Evolutionary conservation across 2,329 filamentous ascomycete species (phyloP).

Genomic region (Aspergillus novoparasiticus): DNA sequence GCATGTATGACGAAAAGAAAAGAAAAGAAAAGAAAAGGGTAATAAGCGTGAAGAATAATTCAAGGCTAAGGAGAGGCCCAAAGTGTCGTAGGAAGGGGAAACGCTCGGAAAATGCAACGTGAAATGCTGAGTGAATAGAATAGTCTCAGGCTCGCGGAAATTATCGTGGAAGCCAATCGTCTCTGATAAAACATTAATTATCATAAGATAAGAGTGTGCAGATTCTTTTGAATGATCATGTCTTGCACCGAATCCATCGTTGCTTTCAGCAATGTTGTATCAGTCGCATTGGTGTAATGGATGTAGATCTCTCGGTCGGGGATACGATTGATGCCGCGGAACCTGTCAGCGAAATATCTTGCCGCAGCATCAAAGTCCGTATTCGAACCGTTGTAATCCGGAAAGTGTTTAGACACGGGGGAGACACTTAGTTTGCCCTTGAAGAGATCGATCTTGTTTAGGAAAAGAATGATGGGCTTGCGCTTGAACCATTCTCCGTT

Average conservation of each 20-base stretch:
- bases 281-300: conserved; percentile 62
- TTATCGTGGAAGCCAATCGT: conserved; percentile 21
- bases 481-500: conserved; percentile 86
- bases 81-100: conserved; percentile 12
- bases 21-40: conserved; percentile 6
- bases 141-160: conserved; percentile 21
- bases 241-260: conserved; percentile 86
- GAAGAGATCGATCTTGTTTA: conserved; percentile 88
- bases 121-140: conserved; percentile 25
- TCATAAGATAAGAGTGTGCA: conserved; percentile 75
- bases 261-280: conserved; percentile 77
- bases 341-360: conserved; percentile 82
- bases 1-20: conserved; percentile 19
- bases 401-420: conserved; percentile 74
- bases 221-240: conserved; percentile 83
- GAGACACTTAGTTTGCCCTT: conserved; percentile 72
- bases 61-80: conserved; percentile 12
- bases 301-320: conserved; percentile 60
- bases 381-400: conserved; percentile 73
- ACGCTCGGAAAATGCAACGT: conserved; percentile 32
- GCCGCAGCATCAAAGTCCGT: conserved; percentile 73
- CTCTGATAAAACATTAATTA: conserved; percentile 9
- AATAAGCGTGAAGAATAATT: conserved; percentile 6
- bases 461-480: conserved; percentile 78
- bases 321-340: conserved; percentile 71